A percentile compares a stretch with the other conserved stretches of the same genome.
These are phyloP conservation scores for Saccharomycopsis crataegensis DNA, from an alignment of 1,139 yeast species.

Conservation along the genomic window DNA sequence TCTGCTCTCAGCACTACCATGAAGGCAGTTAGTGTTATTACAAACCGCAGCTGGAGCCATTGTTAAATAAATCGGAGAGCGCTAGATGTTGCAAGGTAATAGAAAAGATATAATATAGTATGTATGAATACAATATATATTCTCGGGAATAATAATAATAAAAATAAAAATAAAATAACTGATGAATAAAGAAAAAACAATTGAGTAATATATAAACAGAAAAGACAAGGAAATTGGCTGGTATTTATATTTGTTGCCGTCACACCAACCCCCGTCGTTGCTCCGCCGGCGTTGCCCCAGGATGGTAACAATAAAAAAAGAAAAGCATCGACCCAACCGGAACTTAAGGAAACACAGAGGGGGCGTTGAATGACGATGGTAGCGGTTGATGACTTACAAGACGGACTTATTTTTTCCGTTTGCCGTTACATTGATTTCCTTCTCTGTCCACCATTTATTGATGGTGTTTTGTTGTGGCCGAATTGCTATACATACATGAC, in stretches of 20 bases:
- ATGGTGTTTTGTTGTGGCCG: too few species aligned
- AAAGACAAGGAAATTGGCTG: neutral
- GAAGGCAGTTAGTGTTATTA: slow-evolving; percentile 6
- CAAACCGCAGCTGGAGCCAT: slow-evolving; percentile 5
- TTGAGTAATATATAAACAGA: neutral
- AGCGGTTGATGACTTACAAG: too few species aligned
- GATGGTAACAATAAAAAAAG: too few species aligned
- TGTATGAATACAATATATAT: neutral
- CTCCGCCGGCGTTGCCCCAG: too few species aligned
- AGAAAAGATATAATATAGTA: neutral
- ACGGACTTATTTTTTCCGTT: too few species aligned
- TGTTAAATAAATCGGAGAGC: neutral
- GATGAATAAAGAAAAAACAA: neutral
- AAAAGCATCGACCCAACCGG: too few species aligned
- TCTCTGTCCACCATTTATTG: too few species aligned
- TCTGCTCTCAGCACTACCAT: slow-evolving; percentile 19
- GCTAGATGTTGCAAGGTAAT: neutral
- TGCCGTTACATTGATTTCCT: too few species aligned
- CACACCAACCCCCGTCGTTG: neutral
- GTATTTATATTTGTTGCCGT: neutral
- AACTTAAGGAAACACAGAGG: too few species aligned
- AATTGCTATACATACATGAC: too few species aligned
- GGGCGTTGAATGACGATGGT: too few species aligned
- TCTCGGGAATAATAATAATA: neutral
- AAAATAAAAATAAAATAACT: too few species aligned